Percentiles rank a stretch among this genome's conserved stretches.
Conservation (phyloP, 2,329 filamentous ascomycete genomes). For the Neopestalotiopsis clavispora region DNA sequence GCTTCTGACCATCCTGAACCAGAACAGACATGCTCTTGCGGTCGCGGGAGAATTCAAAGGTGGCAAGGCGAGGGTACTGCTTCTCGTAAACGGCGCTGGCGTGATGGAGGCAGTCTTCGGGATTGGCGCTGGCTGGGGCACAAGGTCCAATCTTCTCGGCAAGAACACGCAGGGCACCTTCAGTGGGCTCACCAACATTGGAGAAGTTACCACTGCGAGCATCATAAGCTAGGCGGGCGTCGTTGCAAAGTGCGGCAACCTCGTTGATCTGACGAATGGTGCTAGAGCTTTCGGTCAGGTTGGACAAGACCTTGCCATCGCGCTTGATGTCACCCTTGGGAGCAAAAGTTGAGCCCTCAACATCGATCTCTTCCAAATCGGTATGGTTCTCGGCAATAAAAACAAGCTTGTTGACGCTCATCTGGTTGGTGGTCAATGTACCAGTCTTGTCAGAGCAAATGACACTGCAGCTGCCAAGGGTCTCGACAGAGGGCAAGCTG, state of each 20-base stretch:
- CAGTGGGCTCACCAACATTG: constrained; percentile 91
- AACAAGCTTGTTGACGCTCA: constrained; percentile 95
- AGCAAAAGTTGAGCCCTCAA: constrained; percentile 91
- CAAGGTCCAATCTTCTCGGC: constrained; percentile 94
- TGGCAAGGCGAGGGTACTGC: constrained; percentile 75
- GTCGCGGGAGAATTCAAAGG: constrained; percentile 96
- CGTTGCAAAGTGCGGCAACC: constrained; percentile 83
- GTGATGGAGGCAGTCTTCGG: constrained; percentile 74
- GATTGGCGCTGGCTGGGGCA: constrained; percentile 57
- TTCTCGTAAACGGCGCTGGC: constrained; percentile 86
- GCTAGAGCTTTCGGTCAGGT: constrained; percentile 72
- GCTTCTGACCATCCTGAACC: constrained; percentile 69
- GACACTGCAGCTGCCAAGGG: constrained; percentile 96
- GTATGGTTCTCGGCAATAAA: constrained; percentile 77
- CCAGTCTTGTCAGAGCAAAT: constrained; percentile 99
- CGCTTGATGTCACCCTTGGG: constrained; percentile 77
- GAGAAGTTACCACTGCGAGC: constrained; percentile 73
- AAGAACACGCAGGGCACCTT: constrained; percentile 88
- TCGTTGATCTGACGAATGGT: constrained; percentile 81
- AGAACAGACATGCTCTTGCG: constrained; percentile 99
- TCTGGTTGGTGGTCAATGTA: constrained; percentile 97
- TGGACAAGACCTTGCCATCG: constrained; percentile 69
- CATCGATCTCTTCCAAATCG: constrained; percentile 82
- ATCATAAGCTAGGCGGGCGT: constrained; percentile 83
- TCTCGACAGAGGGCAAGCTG: constrained; percentile 95